Conservation (phyloP, 2,329 filamentous ascomycete species). For the Chrysoporthe austroafricana region DNA sequence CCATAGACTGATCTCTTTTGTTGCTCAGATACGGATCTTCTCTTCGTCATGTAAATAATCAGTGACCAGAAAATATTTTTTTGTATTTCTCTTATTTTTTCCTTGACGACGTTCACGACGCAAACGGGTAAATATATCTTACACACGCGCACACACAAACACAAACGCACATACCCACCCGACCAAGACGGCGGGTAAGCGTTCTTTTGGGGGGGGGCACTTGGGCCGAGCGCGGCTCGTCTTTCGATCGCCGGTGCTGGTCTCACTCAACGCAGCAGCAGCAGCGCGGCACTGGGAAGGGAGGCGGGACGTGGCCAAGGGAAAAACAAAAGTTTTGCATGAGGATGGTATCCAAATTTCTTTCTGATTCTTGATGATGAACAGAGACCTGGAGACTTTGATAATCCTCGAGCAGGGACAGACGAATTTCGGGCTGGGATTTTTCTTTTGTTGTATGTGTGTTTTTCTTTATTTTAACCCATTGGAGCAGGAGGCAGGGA, state of each 20-base stretch:
- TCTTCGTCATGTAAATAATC: slow-evolving; percentile 62
- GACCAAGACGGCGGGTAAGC: neutral
- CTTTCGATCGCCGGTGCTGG: neutral
- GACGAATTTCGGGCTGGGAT: neutral
- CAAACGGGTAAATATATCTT: slow-evolving; percentile 5
- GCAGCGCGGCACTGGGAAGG: neutral
- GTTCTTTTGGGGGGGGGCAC: neutral
- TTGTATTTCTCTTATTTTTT: neutral
- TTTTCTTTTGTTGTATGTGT: too few relatives aligned
- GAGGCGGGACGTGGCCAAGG: neutral
- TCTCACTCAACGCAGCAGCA: neutral
- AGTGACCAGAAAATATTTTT: neutral
- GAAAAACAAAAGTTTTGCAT: neutral
- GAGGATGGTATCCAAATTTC: neutral
- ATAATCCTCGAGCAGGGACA: neutral
- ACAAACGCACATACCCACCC: neutral
- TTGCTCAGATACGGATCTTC: slow-evolving; percentile 60
- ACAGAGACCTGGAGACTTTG: neutral
- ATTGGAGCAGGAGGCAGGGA: neutral
- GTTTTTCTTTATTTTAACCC: neutral
- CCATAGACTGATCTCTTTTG: slow-evolving; percentile 3
- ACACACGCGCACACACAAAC: neutral
- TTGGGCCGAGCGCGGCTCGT: neutral
- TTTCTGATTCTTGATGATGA: neutral
- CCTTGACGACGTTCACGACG: slow-evolving; percentile 15